A percentile compares a stretch with the other conserved stretches of the same genome.
phyloP scores from a whole-genome alignment of 768 basidiomycete genomes.

The Naematelia aurantialba region DNA sequence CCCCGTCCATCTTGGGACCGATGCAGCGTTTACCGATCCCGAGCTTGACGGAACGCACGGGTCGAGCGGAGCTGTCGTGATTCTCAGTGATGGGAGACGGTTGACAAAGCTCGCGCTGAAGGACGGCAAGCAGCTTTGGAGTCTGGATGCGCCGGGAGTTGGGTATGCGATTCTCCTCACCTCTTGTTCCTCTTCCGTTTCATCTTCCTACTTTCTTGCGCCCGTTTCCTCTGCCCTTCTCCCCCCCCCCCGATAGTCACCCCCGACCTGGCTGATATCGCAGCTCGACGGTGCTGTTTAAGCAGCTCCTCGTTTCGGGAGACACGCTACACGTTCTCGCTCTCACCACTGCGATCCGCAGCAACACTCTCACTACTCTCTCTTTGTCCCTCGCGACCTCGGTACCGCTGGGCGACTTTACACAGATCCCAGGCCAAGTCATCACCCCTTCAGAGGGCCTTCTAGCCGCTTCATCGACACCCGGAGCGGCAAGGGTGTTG shows the following conservation, averaged over 20 bases:
- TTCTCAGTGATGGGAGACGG: constrained; percentile 51
- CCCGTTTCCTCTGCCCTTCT: no score
- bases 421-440: constrained; percentile 59
- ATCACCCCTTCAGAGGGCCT: constrained; percentile 51
- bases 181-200: no score
- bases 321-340: constrained; percentile 61
- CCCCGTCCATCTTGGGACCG: constrained; percentile 59
- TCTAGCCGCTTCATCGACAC: constrained; percentile 33
- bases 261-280: constrained; percentile 1
- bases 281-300: constrained; percentile 66
- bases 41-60: no score
- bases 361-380: constrained; percentile 67
- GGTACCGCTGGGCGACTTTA: constrained; percentile 50
- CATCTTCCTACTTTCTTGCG: background rate
- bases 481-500: constrained; percentile 47
- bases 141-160: constrained; percentile 67
- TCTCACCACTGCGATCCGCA: constrained; percentile 55
- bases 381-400: constrained; percentile 61
- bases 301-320: constrained; percentile 59
- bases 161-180: no score
- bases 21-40: constrained; percentile 51
- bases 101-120: constrained; percentile 57
- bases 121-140: constrained; percentile 64
- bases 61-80: constrained; percentile 19
- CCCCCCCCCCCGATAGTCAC: background rate